Evolutionary conservation across 345 rosid species (phyloP).

Genomic region (Citrus mangshanensis): DNA sequence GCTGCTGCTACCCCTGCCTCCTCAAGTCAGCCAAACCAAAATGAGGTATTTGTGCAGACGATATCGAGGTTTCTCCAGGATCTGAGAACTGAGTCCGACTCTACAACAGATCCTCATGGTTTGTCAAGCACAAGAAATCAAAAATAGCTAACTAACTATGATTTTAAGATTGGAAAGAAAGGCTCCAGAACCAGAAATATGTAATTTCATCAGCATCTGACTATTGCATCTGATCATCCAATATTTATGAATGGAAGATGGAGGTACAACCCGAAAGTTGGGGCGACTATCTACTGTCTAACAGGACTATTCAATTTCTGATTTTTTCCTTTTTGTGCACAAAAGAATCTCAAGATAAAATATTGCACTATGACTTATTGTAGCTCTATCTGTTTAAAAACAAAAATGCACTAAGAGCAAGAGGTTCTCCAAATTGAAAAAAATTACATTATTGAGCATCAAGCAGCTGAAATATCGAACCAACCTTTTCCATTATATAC

Average conservation of each 20-base stretch:
- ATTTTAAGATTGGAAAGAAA: not conserved
- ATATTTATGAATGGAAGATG: not conserved
- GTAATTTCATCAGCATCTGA: not conserved
- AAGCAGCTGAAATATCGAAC: not conserved
- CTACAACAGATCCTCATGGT: not conserved
- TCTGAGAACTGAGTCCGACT: slow-evolving; percentile 8
- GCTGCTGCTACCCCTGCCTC: not conserved
- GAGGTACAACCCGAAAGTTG: not conserved
- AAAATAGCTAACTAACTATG: not conserved
- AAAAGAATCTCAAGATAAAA: not conserved
- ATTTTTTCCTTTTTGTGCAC: not conserved
- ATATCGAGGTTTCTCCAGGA: slow-evolving; percentile 23
- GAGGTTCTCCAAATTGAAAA: not conserved
- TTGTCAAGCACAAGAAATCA: not conserved
- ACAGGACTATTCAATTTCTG: not conserved
- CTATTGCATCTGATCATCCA: not conserved
- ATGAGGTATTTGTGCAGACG: slow-evolving; percentile 21
- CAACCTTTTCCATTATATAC: not conserved
- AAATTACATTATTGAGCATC: not conserved
- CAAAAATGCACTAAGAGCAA: not conserved
- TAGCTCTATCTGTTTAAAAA: no score
- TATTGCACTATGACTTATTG: not conserved
- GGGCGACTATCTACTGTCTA: not conserved
- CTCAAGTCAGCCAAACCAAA: slow-evolving; percentile 11
- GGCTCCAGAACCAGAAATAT: not conserved